Percentiles rank a stretch among this genome's conserved stretches.
These are phyloP conservation scores for Vitis hybrid DNA, from an alignment of 177 flowering plant species.

Conservation along the genomic window DNA sequence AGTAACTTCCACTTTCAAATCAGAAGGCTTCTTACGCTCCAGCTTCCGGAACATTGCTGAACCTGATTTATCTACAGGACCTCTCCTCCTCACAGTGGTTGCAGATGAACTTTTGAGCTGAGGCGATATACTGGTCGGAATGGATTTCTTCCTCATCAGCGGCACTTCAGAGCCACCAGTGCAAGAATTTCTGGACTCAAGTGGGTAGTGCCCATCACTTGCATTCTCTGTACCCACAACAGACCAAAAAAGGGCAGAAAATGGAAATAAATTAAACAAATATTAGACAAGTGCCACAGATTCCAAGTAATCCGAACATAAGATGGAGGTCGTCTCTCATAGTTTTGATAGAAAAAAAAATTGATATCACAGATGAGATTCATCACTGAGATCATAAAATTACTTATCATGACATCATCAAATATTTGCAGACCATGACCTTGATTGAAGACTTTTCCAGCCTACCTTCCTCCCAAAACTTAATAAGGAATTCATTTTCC, in stretches of 20 bases:
- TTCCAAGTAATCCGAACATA: not conserved
- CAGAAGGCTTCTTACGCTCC: slow-evolving; percentile 43
- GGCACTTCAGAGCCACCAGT: slow-evolving; percentile 26
- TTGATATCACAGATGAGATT: too few relatives aligned
- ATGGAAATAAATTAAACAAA: not conserved
- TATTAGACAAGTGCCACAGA: not conserved
- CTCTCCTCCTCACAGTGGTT: slow-evolving; percentile 39
- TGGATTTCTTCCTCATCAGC: slow-evolving; percentile 24
- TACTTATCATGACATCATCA: too few relatives aligned
- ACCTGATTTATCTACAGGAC: slow-evolving; percentile 33
- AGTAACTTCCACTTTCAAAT: slow-evolving; percentile 45
- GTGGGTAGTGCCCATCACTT: slow-evolving; percentile 48
- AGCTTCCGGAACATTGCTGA: slow-evolving; percentile 34
- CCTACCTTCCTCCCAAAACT: too few relatives aligned
- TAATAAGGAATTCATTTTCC: too few relatives aligned
- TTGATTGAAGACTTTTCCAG: too few relatives aligned
- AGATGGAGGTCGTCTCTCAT: too few relatives aligned
- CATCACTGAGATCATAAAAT: too few relatives aligned
- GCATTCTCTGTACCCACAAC: slow-evolving; percentile 42
- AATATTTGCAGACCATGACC: too few relatives aligned
- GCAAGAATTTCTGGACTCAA: slow-evolving; percentile 31
- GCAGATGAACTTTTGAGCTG: slow-evolving; percentile 40
- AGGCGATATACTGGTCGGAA: slow-evolving; percentile 29
- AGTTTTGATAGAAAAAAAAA: too few relatives aligned
- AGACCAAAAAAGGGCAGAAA: not conserved